phyloP scores from a whole-genome alignment of 805 yeast species.

The Phaffomyces thermotolerans region DNA sequence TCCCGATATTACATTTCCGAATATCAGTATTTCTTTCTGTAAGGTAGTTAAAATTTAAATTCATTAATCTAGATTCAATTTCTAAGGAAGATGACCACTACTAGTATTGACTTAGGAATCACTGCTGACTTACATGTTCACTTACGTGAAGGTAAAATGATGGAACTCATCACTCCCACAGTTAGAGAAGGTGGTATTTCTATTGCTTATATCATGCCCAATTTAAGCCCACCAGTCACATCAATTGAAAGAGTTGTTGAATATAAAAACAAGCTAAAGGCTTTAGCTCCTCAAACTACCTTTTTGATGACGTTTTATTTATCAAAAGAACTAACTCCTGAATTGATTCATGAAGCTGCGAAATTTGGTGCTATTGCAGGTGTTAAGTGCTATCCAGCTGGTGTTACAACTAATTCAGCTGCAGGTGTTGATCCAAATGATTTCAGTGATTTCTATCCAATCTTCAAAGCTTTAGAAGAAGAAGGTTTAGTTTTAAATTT shows the following conservation, averaged over 20 bases:
- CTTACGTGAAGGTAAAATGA: slow-evolving; percentile 89
- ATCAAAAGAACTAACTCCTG: slow-evolving; percentile 75
- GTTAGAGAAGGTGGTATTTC: slow-evolving; percentile 87
- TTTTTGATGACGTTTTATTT: slow-evolving; percentile 89
- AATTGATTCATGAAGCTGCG: slow-evolving; percentile 75
- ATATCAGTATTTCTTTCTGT: no score
- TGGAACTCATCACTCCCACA: slow-evolving; percentile 85
- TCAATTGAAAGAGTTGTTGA: slow-evolving; percentile 62
- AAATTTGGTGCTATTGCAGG: slow-evolving; percentile 64
- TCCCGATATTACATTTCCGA: no score
- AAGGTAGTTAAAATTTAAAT: no score
- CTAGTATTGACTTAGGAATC: slow-evolving; percentile 42
- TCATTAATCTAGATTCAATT: no score
- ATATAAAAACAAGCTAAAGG: slow-evolving; percentile 59
- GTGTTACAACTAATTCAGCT: slow-evolving; percentile 94
- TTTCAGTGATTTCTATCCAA: slow-evolving; percentile 80
- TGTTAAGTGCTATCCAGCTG: slow-evolving; percentile 96
- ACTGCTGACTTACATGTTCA: slow-evolving; percentile 96
- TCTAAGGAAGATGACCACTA: background rate
- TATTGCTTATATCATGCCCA: slow-evolving; percentile 94
- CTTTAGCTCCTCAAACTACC: slow-evolving; percentile 71
- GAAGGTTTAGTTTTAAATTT: slow-evolving; percentile 73
- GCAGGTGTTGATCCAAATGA: slow-evolving; percentile 93
- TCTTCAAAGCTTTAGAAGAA: slow-evolving; percentile 82
- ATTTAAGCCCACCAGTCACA: slow-evolving; percentile 86